These are phyloP conservation scores for Magnolia officinalis DNA, from an alignment of 164 flowering plant species.

Conservation along the genomic window DNA sequence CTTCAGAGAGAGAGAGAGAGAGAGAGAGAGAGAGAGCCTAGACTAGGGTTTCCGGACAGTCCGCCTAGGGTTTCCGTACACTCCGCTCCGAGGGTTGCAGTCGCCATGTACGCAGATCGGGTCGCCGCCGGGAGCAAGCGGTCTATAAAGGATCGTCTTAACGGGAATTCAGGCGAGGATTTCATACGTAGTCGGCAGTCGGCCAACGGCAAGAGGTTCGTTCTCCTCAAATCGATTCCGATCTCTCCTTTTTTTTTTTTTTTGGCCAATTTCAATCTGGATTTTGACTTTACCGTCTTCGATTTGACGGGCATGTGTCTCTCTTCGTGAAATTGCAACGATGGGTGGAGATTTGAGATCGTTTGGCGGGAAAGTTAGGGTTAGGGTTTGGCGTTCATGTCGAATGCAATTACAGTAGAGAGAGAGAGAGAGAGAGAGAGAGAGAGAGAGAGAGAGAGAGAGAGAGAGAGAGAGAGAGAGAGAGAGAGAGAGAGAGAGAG, in stretches of 20 bases:
- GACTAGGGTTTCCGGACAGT: neutral
- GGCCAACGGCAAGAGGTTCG: slow-evolving; percentile 18
- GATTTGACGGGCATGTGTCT: neutral
- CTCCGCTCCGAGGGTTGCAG: neutral
- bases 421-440: neutral
- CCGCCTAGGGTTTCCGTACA: neutral
- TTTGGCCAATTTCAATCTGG: neutral
- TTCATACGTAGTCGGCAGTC: slow-evolving; percentile 11
- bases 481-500: too few species aligned
- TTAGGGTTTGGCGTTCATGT: neutral
- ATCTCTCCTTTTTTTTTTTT: neutral
- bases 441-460: neutral
- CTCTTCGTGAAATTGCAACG: neutral
- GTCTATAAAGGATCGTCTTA: slow-evolving; percentile 29
- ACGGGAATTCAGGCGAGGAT: slow-evolving; percentile 17
- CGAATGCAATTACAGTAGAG: neutral
- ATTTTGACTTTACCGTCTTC: neutral
- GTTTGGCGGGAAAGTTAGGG: neutral
- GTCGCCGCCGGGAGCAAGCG: slow-evolving; percentile 22
- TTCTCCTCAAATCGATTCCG: neutral
- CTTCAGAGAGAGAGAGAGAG: neutral
- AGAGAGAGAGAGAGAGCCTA: neutral
- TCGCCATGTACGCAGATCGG: slow-evolving; percentile 31
- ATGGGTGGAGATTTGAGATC: neutral
- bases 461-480: too few species aligned